phyloP scores from a whole-genome alignment of 768 basidiomycete species.

The Tylopilus plumbeoviolaceoides region DNA sequence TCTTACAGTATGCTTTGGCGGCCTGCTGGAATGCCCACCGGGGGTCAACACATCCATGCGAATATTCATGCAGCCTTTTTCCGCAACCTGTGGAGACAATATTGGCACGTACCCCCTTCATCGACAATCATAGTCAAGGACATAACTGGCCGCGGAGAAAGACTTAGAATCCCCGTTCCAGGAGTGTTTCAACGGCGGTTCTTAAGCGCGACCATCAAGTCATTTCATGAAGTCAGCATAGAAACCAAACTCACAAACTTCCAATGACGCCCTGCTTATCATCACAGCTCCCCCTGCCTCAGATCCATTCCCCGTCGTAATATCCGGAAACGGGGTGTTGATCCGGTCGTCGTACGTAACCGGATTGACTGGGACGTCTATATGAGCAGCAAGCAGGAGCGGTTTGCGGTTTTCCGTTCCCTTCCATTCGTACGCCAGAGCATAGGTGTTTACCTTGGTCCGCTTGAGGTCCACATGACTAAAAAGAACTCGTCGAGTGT shows the following conservation, averaged over 20 bases:
- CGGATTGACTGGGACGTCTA: no score
- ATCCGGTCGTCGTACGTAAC: slow-evolving; percentile 35
- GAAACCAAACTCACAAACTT: slow-evolving; percentile 28
- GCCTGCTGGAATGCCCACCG: slow-evolving; percentile 54
- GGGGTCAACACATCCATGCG: slow-evolving; percentile 40
- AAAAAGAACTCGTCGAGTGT: neutral
- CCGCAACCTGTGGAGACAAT: slow-evolving; percentile 17
- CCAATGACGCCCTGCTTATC: slow-evolving; percentile 38
- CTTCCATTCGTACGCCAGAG: slow-evolving; percentile 57
- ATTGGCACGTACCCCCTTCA: slow-evolving; percentile 43
- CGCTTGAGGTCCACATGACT: slow-evolving; percentile 48
- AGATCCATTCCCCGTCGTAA: slow-evolving; percentile 42
- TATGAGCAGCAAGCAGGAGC: slow-evolving; percentile 18
- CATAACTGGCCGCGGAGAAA: neutral
- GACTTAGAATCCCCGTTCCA: slow-evolving; percentile 14
- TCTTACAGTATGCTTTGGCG: slow-evolving; percentile 48
- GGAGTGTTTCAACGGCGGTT: slow-evolving; percentile 17
- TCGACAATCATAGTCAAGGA: slow-evolving; percentile 49
- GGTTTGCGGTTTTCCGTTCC: slow-evolving; percentile 52
- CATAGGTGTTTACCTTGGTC: slow-evolving; percentile 57
- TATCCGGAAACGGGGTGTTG: slow-evolving; percentile 47
- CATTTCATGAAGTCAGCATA: neutral
- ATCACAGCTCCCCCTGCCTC: slow-evolving; percentile 46
- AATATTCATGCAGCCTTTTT: slow-evolving; percentile 44
- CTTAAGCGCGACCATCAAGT: slow-evolving; percentile 9